Evolutionary conservation across 2,329 filamentous ascomycete genomes (phyloP).

Genomic region (Ophiobolus disseminans): DNA sequence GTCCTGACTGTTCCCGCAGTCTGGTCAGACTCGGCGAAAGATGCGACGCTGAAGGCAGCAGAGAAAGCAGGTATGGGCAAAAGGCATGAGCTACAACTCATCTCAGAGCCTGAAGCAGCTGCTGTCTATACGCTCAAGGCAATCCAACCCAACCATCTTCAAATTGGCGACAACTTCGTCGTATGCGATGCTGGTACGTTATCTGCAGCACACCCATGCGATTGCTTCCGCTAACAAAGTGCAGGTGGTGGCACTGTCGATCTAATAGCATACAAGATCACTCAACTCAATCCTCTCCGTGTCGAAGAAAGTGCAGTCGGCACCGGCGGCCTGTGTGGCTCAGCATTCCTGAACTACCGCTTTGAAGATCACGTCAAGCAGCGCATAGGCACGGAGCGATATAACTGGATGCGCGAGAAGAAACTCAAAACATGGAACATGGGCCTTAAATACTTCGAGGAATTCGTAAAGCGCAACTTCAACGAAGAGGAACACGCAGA

Average conservation of each 20-base stretch:
- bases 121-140: conserved; percentile 81
- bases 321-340: conserved; percentile 78
- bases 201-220: background rate
- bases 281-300: conserved; percentile 71
- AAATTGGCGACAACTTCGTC: conserved; percentile 68
- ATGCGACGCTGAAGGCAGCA: conserved; percentile 78
- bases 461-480: conserved; percentile 85
- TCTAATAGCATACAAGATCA: conserved; percentile 83
- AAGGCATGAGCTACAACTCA: conserved; percentile 75
- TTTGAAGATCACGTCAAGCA: conserved; percentile 78
- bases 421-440: conserved; percentile 78
- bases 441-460: conserved; percentile 79
- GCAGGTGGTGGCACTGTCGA: conserved; percentile 68
- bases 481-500: conserved; percentile 79
- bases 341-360: conserved; percentile 79
- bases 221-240: background rate
- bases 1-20: conserved; percentile 79
- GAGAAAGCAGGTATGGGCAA: conserved; percentile 79
- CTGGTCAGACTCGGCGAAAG: conserved; percentile 86
- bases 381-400: conserved; percentile 70
- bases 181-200: conserved; percentile 61
- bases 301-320: conserved; percentile 83
- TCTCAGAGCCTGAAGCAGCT: conserved; percentile 79
- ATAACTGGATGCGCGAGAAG: conserved; percentile 77
- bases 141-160: conserved; percentile 76